A percentile compares a stretch with the other conserved stretches of the same genome.
These are phyloP conservation scores for Penicillium ochrochloron DNA, from an alignment of 495 filamentous ascomycete species.

Conservation along the genomic window DNA sequence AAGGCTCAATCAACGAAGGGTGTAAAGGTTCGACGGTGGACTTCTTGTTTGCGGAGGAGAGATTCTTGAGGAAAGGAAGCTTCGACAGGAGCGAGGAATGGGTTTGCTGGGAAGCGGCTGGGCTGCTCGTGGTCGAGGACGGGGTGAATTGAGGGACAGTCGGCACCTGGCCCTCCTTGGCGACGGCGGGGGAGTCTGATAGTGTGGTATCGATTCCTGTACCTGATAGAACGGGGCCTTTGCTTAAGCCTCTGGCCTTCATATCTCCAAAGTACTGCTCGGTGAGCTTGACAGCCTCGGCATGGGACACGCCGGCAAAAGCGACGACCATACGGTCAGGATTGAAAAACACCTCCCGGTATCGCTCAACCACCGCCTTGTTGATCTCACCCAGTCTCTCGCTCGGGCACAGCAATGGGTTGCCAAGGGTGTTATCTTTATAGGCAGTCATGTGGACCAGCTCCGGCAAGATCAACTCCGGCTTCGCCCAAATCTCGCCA, in stretches of 20 bases:
- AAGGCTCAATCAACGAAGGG: constrained; percentile 47
- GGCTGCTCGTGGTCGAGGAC: constrained; percentile 44
- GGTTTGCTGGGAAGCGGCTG: constrained; percentile 45
- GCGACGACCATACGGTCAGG: constrained; percentile 93
- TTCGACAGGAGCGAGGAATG: constrained; percentile 71
- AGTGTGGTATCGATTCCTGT: constrained; percentile 59
- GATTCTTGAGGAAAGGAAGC: constrained; percentile 91
- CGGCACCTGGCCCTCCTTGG: constrained; percentile 42
- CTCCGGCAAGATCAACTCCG: constrained; percentile 94
- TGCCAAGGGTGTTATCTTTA: constrained; percentile 92
- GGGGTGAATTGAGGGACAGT: constrained; percentile 48
- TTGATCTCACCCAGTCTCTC: constrained; percentile 82
- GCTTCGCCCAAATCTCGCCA: constrained; percentile 95
- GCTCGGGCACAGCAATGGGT: constrained; percentile 87
- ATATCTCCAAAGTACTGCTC: constrained; percentile 92
- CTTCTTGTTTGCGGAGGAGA: constrained; percentile 70
- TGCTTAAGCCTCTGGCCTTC: constrained; percentile 49
- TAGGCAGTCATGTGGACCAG: constrained; percentile 93
- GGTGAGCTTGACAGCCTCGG: constrained; percentile 76
- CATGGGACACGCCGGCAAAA: constrained; percentile 89
- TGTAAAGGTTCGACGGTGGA: constrained; percentile 58
- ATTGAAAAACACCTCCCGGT: constrained; percentile 80
- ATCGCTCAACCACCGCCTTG: constrained; percentile 72
- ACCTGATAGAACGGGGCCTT: constrained; percentile 60
- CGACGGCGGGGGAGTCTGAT: constrained; percentile 53